Base-by-base conservation (phyloP, 2,329 filamentous ascomycete genomes). In the Colletotrichum endophyticum region DNA sequence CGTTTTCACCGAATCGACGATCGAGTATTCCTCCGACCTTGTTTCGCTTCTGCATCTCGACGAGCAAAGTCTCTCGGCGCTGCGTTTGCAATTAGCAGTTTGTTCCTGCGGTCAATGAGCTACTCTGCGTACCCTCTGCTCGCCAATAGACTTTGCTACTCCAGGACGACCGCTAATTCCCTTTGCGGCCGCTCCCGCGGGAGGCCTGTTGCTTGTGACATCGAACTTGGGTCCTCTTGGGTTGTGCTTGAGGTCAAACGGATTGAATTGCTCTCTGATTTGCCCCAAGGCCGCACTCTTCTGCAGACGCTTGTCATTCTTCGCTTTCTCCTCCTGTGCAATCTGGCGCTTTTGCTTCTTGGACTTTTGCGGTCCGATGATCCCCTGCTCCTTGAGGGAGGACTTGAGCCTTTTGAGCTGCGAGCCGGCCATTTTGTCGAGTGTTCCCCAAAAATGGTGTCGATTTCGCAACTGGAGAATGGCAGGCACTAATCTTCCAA, bases 211-310 rank as follows among this genome's bases (percentile, higher is more conserved):
- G 70, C 90, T 96, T 0, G 95, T 96, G 61, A 96, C 94, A 59
- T 96, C 93, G 79, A 98, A 98, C 82, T 99, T 99, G 73, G 93
- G 93, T 0, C 93, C 94, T 76, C 94, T 91, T 2, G 93, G 89
- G 56, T 94, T 92, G 75, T 94, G 92, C 85, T 98, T 98, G 84
- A 98, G 92, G 83, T 99, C 97, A 85, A 99, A 99, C 0, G 97
- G 97, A 84, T 99, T 99, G 91, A 99, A 99, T 80, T 96, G 94
- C 82, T 99, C 96, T 82, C 97, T 94, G 83, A 99, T 98, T 73
- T 92, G 92, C 80, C 95, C 93, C 78, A 99, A 89, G 19, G 96
- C 95, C 72, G 92, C 93, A 82, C 94, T 92, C 82, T 94, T 92
- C 83, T 95, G 92, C 30, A 95, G 90, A 76, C 95, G 93, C 85